Percentiles rank a stretch among this genome's conserved stretches.
phyloP scores from a whole-genome alignment of 2,329 filamentous ascomycete species.

The Volutella citrinella region DNA sequence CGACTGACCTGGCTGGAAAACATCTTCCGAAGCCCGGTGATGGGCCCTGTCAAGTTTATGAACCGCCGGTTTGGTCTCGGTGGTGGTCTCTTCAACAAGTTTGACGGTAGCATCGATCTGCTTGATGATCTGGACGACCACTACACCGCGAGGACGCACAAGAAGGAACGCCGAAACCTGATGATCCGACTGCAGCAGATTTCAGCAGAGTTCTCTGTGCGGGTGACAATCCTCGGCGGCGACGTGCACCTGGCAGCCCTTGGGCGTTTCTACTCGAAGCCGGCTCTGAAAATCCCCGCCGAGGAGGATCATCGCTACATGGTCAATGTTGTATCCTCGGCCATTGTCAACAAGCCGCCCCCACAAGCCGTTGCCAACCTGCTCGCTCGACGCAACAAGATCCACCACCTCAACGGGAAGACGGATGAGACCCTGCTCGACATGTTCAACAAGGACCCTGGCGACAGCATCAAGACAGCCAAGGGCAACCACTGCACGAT shows the following conservation, averaged over 20 bases:
- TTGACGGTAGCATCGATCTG: slow-evolving; percentile 90
- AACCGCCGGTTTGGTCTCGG: slow-evolving; percentile 87
- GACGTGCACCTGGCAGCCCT: slow-evolving; percentile 92
- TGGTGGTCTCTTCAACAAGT: slow-evolving; percentile 86
- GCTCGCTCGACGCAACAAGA: slow-evolving; percentile 84
- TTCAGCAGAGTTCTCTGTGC: slow-evolving; percentile 80
- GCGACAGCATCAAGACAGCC: slow-evolving; percentile 69
- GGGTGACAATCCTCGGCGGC: slow-evolving; percentile 87
- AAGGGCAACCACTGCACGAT: slow-evolving; percentile 82
- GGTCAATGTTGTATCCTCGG: slow-evolving; percentile 89
- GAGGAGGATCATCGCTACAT: slow-evolving; percentile 91
- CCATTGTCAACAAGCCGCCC: slow-evolving; percentile 93
- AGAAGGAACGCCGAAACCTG: slow-evolving; percentile 76
- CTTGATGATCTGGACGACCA: slow-evolving; percentile 94
- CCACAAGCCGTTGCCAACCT: slow-evolving; percentile 86
- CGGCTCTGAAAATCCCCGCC: slow-evolving; percentile 70
- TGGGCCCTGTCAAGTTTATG: slow-evolving; percentile 83
- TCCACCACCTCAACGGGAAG: slow-evolving; percentile 63
- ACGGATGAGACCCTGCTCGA: slow-evolving; percentile 93
- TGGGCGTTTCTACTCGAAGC: slow-evolving; percentile 92
- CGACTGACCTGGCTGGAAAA: slow-evolving; percentile 97
- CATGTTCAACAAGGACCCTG: slow-evolving; percentile 89
- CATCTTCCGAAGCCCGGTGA: slow-evolving; percentile 79
- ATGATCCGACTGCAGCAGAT: slow-evolving; percentile 80
- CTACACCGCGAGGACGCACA: slow-evolving; percentile 90